These are phyloP conservation scores for Pythium aphanidermatum DNA, from an alignment of 352 stramenopile genomes.

Conservation along the genomic window DNA sequence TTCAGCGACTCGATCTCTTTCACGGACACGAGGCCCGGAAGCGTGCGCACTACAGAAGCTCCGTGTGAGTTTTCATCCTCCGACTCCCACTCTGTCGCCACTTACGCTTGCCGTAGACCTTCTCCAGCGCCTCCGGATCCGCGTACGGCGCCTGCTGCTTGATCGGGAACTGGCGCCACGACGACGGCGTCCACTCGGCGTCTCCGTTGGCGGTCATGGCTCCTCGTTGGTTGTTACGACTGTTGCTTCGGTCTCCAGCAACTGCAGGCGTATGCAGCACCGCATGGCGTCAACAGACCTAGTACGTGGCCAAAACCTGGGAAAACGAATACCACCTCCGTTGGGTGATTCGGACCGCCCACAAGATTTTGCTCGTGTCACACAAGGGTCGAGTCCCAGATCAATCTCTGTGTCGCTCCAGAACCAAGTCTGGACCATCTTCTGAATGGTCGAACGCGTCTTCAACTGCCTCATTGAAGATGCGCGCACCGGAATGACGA, in stretches of 20 bases:
- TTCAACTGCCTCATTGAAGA: too few relatives aligned
- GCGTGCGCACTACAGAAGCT: conserved; percentile 56
- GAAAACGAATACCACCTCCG: too few relatives aligned
- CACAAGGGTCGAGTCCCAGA: not conserved
- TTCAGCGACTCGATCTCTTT: conserved; percentile 92
- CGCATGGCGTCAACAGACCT: conserved; percentile 11
- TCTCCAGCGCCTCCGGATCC: conserved; percentile 60
- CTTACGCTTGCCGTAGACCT: conserved; percentile 66
- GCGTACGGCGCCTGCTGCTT: conserved; percentile 82
- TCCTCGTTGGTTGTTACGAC: too few relatives aligned
- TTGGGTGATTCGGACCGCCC: not conserved
- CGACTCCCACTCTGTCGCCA: conserved; percentile 4
- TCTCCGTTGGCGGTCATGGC: not conserved
- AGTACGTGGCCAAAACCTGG: conserved; percentile 1
- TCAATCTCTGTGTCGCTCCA: not conserved
- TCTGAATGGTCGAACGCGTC: too few relatives aligned
- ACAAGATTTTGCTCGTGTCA: conserved; percentile 10
- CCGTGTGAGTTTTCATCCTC: conserved; percentile 33
- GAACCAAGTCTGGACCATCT: not conserved
- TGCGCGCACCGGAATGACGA: too few relatives aligned
- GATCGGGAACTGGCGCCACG: conserved; percentile 68
- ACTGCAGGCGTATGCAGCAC: too few relatives aligned
- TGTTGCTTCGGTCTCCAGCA: too few relatives aligned
- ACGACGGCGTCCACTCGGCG: conserved; percentile 51
- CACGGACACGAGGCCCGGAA: conserved; percentile 94